Evolutionary conservation across 78 protist species (phyloP).

Genomic region (Thecamonas trahens): DNA sequence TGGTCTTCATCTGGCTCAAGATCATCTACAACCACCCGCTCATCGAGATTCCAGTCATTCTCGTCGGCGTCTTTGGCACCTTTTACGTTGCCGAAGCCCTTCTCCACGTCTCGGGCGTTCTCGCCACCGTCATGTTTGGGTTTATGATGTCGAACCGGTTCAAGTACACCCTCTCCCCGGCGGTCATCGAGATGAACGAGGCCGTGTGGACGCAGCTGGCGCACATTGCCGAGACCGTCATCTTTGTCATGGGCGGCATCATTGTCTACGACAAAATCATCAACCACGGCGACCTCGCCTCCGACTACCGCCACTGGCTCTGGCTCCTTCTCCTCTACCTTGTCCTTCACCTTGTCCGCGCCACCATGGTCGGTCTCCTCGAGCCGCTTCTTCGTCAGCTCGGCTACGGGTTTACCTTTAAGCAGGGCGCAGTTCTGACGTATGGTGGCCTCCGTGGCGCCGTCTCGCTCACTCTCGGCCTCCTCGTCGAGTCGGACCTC

Average conservation of each 20-base stretch:
- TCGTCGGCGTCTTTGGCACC: background rate
- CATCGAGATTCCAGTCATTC: background rate
- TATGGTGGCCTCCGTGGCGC: constrained; percentile 67
- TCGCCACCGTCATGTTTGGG: background rate
- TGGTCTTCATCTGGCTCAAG: too few species aligned
- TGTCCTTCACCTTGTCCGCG: constrained; percentile 11
- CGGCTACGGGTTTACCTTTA: constrained; percentile 14
- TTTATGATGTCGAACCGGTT: constrained; percentile 7
- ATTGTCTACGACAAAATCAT: background rate
- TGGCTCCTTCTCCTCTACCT: constrained; percentile 8
- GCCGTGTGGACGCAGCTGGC: constrained; percentile 16
- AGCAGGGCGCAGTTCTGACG: background rate
- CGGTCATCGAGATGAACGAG: background rate
- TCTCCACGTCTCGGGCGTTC: constrained; percentile 6
- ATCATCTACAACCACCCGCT: background rate
- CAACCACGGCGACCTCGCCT: background rate
- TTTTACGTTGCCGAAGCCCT: constrained; percentile 3
- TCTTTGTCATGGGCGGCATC: constrained; percentile 38
- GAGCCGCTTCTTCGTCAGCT: background rate
- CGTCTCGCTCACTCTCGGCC: constrained; percentile 47
- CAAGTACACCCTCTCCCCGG: background rate
- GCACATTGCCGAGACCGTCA: constrained; percentile 15
- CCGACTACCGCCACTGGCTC: background rate
- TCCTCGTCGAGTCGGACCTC: constrained; percentile 10
- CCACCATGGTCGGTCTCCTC: background rate